These are phyloP conservation scores for Dovyalis caffra DNA, from an alignment of 345 rosid genomes.

Conservation along the genomic window DNA sequence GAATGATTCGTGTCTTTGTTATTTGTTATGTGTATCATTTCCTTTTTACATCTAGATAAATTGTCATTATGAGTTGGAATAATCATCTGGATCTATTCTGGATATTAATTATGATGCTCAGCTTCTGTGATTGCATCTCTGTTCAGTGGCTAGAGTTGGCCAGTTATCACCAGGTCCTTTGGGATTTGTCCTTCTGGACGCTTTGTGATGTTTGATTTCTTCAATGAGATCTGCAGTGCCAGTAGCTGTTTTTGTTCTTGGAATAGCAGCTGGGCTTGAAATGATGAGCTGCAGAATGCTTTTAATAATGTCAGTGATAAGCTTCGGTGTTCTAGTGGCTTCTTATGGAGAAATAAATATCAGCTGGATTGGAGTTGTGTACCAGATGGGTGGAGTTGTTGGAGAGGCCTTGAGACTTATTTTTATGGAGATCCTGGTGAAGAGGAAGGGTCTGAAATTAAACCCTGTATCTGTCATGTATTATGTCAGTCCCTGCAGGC, in stretches of 20 bases:
- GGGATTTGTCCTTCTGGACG: background rate
- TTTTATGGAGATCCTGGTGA: conserved; percentile 93
- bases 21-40: background rate
- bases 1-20: no score
- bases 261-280: conserved; percentile 95
- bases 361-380: conserved; percentile 94
- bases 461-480: conserved; percentile 93
- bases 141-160: background rate
- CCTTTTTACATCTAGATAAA: background rate
- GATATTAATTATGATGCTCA: background rate
- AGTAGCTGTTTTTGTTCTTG: conserved; percentile 91
- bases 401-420: conserved; percentile 92
- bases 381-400: conserved; percentile 98
- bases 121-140: background rate
- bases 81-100: background rate
- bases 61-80: background rate
- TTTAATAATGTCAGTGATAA: conserved; percentile 89
- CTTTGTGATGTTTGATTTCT: conserved; percentile 22
- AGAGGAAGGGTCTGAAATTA: conserved; percentile 87
- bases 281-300: conserved; percentile 93
- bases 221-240: conserved; percentile 78
- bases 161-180: background rate
- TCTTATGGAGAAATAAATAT: conserved; percentile 91
- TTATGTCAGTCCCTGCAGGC: conserved; percentile 99
- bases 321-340: conserved; percentile 94